These are phyloP conservation scores for Cyberlindnera euphorbiiphila DNA, from an alignment of 805 yeast species.

Conservation along the genomic window DNA sequence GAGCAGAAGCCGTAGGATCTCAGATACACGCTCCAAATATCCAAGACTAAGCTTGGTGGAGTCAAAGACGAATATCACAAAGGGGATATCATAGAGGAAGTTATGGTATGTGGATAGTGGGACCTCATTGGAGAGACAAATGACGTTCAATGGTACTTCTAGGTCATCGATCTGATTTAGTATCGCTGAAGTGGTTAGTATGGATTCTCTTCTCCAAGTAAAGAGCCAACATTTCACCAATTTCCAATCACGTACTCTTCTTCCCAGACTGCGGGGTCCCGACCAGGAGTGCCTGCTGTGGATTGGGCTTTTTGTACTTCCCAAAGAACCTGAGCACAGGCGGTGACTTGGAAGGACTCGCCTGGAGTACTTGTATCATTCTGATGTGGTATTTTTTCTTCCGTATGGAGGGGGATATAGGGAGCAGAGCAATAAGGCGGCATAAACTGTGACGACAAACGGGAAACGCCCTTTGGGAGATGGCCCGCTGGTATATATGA, in stretches of 20 bases:
- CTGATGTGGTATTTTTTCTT: too few relatives aligned
- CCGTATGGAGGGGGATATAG: too few relatives aligned
- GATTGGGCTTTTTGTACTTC: not conserved
- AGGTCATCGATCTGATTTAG: constrained; percentile 14
- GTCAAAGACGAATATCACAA: constrained; percentile 21
- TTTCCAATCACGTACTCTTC: constrained; percentile 13
- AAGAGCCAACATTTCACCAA: not conserved
- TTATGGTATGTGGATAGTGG: constrained; percentile 20
- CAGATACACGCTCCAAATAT: constrained; percentile 11
- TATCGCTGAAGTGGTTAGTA: constrained; percentile 15
- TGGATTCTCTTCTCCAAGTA: too few relatives aligned
- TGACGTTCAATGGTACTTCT: constrained; percentile 17
- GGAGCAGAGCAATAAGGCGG: too few relatives aligned
- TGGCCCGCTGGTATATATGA: too few relatives aligned
- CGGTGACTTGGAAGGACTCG: constrained; percentile 13
- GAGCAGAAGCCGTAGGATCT: constrained; percentile 8
- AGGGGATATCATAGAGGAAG: constrained; percentile 19
- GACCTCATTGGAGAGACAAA: constrained; percentile 20
- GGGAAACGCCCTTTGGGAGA: too few relatives aligned
- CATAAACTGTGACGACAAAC: too few relatives aligned
- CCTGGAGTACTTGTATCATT: constrained; percentile 23
- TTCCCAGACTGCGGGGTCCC: constrained; percentile 22
- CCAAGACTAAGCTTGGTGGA: constrained; percentile 15
- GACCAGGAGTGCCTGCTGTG: constrained; percentile 15
- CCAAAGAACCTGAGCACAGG: constrained; percentile 9